Conservation (phyloP, 1,284 basidiomycete genomes). For the Papiliotrema fonsecae region DNA sequence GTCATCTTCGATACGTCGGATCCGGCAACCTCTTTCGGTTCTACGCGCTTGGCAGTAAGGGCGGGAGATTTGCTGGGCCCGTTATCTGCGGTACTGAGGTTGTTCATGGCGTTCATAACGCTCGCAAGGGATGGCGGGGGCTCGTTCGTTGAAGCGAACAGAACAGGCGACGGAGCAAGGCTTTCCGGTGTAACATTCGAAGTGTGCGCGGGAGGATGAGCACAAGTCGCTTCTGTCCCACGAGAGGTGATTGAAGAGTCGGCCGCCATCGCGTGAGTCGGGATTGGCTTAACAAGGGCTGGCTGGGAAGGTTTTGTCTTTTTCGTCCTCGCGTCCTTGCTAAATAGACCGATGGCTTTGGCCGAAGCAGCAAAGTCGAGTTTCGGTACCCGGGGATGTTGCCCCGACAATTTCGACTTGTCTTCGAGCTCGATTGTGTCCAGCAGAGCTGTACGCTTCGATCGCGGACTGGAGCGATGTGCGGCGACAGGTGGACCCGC, state of each 20-base stretch:
- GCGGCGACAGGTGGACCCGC: conserved; percentile 48
- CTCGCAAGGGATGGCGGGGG: conserved; percentile 5
- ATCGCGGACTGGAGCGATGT: conserved; percentile 41
- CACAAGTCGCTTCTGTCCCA: not conserved
- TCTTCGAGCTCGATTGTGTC: conserved; percentile 48
- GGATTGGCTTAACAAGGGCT: not conserved
- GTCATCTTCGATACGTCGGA: conserved; percentile 44
- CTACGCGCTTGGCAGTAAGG: conserved; percentile 34
- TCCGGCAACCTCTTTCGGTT: conserved; percentile 25
- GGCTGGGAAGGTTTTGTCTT: conserved; percentile 10
- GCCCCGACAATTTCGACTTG: conserved; percentile 39
- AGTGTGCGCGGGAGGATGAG: not conserved
- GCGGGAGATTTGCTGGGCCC: conserved; percentile 33
- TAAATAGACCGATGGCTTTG: conserved; percentile 32
- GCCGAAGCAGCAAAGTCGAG: conserved; percentile 41
- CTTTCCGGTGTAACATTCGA: too few species aligned
- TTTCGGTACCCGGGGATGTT: conserved; percentile 38
- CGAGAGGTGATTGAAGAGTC: not conserved
- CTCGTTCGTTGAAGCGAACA: not conserved
- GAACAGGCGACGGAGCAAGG: too few species aligned
- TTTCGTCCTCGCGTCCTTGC: conserved; percentile 32
- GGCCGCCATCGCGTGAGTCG: not conserved
- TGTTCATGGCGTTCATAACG: conserved; percentile 4
- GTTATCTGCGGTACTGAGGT: not conserved
- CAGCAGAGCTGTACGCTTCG: conserved; percentile 44